Evolutionary conservation across 2,329 filamentous ascomycete genomes (phyloP).

Genomic region (Calonectria pseudoturangicola): DNA sequence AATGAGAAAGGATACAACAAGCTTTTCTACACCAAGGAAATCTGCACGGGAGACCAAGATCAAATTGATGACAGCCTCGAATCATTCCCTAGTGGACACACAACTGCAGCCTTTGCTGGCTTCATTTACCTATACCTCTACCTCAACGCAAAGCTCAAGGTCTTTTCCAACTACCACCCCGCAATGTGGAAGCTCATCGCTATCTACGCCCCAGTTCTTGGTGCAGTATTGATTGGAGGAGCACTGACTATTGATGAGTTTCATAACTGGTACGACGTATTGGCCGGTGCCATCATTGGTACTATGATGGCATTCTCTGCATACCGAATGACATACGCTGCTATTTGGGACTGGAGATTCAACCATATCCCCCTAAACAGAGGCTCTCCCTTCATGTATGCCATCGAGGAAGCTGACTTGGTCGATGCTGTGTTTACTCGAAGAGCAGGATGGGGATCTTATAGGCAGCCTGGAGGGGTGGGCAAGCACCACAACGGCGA

Average conservation of each 20-base stretch:
- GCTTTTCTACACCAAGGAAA: constrained; percentile 81
- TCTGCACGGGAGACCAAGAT: constrained; percentile 80
- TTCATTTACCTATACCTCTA: constrained; percentile 83
- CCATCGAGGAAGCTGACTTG: constrained; percentile 65
- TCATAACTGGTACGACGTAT: constrained; percentile 85
- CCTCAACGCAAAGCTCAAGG: constrained; percentile 86
- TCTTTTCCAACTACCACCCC: constrained; percentile 83
- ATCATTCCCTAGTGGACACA: constrained; percentile 84
- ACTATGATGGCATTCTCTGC: constrained; percentile 78
- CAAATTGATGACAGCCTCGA: constrained; percentile 82
- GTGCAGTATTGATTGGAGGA: constrained; percentile 80
- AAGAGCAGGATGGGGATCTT: constrained; percentile 75
- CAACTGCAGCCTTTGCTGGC: constrained; percentile 82
- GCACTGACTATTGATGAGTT: constrained; percentile 83
- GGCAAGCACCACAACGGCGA: constrained; percentile 27
- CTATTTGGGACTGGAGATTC: constrained; percentile 80
- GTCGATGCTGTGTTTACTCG: constrained; percentile 74
- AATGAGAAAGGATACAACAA: constrained; percentile 71
- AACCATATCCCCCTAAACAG: constrained; percentile 80
- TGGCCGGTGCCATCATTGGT: constrained; percentile 80
- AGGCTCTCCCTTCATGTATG: constrained; percentile 72
- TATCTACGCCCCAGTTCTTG: constrained; percentile 79
- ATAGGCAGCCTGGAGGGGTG: constrained; percentile 40
- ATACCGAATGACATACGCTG: constrained; percentile 81
- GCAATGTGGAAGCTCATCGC: constrained; percentile 83